phyloP scores from a whole-genome alignment of 23 red algal species.

The Gracilariopsis chorda region DNA sequence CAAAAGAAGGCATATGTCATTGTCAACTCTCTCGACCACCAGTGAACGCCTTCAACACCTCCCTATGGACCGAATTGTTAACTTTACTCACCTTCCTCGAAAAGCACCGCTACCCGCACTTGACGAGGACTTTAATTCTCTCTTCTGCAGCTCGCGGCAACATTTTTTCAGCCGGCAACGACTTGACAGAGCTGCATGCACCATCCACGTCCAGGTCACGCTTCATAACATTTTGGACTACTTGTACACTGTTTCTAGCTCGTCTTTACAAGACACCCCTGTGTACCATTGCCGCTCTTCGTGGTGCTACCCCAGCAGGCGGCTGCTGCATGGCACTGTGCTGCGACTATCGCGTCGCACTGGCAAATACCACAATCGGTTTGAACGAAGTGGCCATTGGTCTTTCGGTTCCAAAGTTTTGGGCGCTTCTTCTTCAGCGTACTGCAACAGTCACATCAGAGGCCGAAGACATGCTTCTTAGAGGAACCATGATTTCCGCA shows the following conservation, averaged over 20 bases:
- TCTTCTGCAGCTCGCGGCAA: conserved; percentile 16
- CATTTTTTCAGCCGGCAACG: conserved; percentile 76
- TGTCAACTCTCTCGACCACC: conserved; percentile 48
- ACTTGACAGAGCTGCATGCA: conserved; percentile 61
- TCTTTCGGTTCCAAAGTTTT: conserved; percentile 47
- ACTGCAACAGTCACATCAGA: not conserved
- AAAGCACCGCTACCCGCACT: not conserved
- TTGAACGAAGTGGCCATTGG: conserved; percentile 71
- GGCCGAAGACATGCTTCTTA: conserved; percentile 39
- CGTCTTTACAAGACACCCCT: conserved; percentile 68
- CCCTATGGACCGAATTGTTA: conserved; percentile 50
- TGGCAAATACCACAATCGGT: conserved; percentile 32
- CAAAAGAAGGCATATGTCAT: conserved; percentile 21
- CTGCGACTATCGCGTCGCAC: conserved; percentile 61
- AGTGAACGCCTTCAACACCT: conserved; percentile 60
- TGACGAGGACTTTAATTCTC: conserved; percentile 24
- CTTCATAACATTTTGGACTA: conserved; percentile 57
- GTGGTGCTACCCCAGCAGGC: conserved; percentile 62
- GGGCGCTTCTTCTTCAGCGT: conserved; percentile 32
- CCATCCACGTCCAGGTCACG: conserved; percentile 41
- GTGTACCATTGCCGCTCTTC: conserved; percentile 49
- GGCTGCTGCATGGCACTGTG: conserved; percentile 56
- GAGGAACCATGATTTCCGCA: conserved; percentile 32
- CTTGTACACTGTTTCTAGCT: conserved; percentile 51
- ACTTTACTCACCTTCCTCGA: conserved; percentile 16